Conservation (phyloP, 495 filamentous ascomycete genomes). For the Parachaetomium inaequale region DNA sequence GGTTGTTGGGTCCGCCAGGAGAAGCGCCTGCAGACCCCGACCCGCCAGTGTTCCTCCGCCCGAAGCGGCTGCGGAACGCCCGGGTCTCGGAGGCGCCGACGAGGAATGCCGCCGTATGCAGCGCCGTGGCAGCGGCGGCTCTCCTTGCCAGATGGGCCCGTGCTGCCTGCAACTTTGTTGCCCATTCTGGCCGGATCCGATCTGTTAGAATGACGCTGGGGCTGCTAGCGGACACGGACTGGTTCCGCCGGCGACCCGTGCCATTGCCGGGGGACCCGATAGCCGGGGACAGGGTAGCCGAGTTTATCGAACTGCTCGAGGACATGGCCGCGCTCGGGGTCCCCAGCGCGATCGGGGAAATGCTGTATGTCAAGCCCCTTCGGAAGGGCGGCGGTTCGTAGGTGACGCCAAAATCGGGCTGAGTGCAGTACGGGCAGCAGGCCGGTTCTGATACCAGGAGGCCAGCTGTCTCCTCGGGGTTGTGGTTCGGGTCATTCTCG, state of each 20-base stretch:
- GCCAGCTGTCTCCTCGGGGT: conserved; percentile 53
- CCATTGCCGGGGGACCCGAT: conserved; percentile 27
- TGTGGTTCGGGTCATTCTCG: conserved; percentile 44
- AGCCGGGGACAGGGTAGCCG: conserved; percentile 41
- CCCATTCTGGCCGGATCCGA: conserved; percentile 88
- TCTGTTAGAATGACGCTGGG: conserved; percentile 88
- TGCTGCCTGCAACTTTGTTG: conserved; percentile 80
- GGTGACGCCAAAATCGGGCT: conserved; percentile 90
- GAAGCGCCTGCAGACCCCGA: conserved; percentile 31
- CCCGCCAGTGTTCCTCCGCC: conserved; percentile 46
- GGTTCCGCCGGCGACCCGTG: conserved; percentile 57
- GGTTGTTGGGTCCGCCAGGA: conserved; percentile 30
- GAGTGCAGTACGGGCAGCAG: conserved; percentile 92
- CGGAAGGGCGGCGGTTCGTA: conserved; percentile 88
- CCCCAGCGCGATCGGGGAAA: conserved; percentile 37
- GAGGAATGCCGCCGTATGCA: conserved; percentile 92
- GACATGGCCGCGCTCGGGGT: conserved; percentile 65
- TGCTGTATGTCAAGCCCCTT: conserved; percentile 70
- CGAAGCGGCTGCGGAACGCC: conserved; percentile 45
- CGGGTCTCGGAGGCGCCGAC: conserved; percentile 61
- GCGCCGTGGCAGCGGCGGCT: conserved; percentile 87
- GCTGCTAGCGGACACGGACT: conserved; percentile 76
- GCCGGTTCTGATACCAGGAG: conserved; percentile 84
- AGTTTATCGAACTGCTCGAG: conserved; percentile 52
- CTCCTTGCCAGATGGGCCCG: conserved; percentile 78